A percentile compares a stretch with the other conserved stretches of the same genome.
These are phyloP conservation scores for Fusarium xyrophilum DNA, from an alignment of 2,329 filamentous ascomycete species.

Conservation along the genomic window DNA sequence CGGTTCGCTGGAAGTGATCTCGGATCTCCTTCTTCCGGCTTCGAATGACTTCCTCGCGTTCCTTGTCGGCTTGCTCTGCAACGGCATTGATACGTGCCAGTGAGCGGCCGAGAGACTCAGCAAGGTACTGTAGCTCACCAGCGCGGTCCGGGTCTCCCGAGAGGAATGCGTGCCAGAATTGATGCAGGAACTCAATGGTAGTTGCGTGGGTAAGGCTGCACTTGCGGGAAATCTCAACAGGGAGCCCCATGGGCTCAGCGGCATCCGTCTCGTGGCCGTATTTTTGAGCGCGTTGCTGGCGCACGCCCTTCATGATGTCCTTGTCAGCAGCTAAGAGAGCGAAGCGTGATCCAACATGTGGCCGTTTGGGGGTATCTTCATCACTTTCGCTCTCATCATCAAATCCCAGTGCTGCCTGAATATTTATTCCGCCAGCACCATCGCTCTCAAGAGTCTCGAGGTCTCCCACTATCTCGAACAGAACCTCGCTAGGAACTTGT, in stretches of 20 bases:
- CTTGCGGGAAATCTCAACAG: conserved; percentile 63
- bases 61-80: conserved; percentile 78
- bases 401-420: conserved; percentile 71
- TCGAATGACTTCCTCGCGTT: conserved; percentile 71
- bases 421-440: conserved; percentile 60
- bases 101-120: conserved; percentile 81
- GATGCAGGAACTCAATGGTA: conserved; percentile 92
- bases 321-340: conserved; percentile 69
- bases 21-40: conserved; percentile 73
- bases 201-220: conserved; percentile 82
- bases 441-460: conserved; percentile 61
- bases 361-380: conserved; percentile 61
- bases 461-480: conserved; percentile 69
- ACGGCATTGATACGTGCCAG: conserved; percentile 81
- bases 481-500: conserved; percentile 73
- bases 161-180: conserved; percentile 93
- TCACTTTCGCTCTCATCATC: conserved; percentile 74
- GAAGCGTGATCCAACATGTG: conserved; percentile 72
- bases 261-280: conserved; percentile 58
- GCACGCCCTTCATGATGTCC: conserved; percentile 71
- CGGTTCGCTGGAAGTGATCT: conserved; percentile 73
- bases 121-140: conserved; percentile 79
- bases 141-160: conserved; percentile 85
- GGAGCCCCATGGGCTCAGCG: conserved; percentile 60
- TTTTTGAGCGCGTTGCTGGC: conserved; percentile 65